phyloP scores from a whole-genome alignment of 108 stramenopile genomes.

The Skeletonema tropicum region DNA sequence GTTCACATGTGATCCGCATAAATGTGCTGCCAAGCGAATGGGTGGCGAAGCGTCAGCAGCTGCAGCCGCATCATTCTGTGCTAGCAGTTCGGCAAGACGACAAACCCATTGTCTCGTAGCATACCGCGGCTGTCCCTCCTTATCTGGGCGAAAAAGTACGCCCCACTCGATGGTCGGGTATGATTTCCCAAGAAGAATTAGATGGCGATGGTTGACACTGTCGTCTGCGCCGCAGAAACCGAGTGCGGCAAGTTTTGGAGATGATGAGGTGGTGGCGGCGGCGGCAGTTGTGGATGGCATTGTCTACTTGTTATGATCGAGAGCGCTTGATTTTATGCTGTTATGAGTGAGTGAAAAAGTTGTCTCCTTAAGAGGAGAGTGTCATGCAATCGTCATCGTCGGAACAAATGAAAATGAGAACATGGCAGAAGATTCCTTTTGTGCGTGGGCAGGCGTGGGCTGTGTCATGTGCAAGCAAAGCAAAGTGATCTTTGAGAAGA shows the following conservation, averaged over 20 bases:
- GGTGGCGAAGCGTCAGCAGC: background rate
- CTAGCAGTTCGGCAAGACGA: constrained; percentile 18
- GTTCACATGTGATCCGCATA: constrained; percentile 88
- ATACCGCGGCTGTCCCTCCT: constrained; percentile 89
- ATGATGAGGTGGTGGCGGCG: background rate
- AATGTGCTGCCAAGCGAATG: constrained; percentile 89
- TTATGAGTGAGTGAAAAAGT: no score
- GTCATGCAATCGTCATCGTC: no score
- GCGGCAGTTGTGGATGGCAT: background rate
- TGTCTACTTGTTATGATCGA: no score
- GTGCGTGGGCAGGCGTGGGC: no score
- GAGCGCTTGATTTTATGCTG: no score
- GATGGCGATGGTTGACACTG: constrained; percentile 78
- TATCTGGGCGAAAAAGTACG: constrained; percentile 92
- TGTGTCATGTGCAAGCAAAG: no score
- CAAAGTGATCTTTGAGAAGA: no score
- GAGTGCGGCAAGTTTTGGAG: constrained; percentile 63
- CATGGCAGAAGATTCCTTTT: no score
- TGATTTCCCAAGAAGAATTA: constrained; percentile 55
- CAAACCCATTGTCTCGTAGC: constrained; percentile 79
- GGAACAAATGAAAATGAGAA: no score
- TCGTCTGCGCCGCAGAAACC: constrained; percentile 96
- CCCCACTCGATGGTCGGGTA: constrained; percentile 93
- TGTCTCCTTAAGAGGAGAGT: no score
- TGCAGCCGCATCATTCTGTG: constrained; percentile 4